Conservation (phyloP, 1,139 yeast genomes). For the Kurtzmaniella quercitrusa region DNA sequence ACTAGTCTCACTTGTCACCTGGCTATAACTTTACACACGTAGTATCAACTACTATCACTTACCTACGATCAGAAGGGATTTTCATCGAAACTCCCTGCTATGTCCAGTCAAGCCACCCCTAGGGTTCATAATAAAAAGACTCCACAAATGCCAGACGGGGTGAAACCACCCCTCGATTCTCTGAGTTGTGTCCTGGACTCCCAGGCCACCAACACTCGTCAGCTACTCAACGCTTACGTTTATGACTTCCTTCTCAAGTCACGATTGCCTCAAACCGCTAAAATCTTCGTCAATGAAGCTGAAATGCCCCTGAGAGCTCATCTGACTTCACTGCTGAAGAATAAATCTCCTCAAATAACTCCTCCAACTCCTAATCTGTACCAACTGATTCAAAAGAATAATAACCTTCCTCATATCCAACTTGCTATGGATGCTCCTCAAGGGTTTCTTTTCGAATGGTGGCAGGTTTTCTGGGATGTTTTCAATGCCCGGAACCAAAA, state of each 20-base stretch:
- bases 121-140: conserved; percentile 27
- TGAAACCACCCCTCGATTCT: conserved; percentile 18
- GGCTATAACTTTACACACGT: too few species aligned
- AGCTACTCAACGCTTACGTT: conserved; percentile 75
- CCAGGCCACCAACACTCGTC: conserved; percentile 55
- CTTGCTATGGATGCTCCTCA: conserved; percentile 77
- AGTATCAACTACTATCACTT: too few species aligned
- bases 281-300: conserved; percentile 69
- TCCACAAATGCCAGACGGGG: conserved; percentile 14
- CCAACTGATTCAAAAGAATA: conserved; percentile 26
- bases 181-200: conserved; percentile 38
- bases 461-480: conserved; percentile 95
- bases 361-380: conserved; percentile 15
- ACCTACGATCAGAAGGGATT: too few species aligned
- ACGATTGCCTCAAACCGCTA: conserved; percentile 67
- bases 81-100: conserved; percentile 7
- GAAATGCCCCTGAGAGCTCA: conserved; percentile 37
- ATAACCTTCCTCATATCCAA: conserved; percentile 45
- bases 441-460: conserved; percentile 89
- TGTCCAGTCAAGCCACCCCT: conserved; percentile 38
- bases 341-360: conserved; percentile 10
- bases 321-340: conserved; percentile 2
- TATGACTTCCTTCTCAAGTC: conserved; percentile 82
- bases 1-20: too few species aligned
- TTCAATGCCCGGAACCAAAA: conserved; percentile 67